A percentile compares a stretch with the other conserved stretches of the same genome.
Conservation (phyloP, 208 protist genomes). For the Phytomonas sp. region DNA sequence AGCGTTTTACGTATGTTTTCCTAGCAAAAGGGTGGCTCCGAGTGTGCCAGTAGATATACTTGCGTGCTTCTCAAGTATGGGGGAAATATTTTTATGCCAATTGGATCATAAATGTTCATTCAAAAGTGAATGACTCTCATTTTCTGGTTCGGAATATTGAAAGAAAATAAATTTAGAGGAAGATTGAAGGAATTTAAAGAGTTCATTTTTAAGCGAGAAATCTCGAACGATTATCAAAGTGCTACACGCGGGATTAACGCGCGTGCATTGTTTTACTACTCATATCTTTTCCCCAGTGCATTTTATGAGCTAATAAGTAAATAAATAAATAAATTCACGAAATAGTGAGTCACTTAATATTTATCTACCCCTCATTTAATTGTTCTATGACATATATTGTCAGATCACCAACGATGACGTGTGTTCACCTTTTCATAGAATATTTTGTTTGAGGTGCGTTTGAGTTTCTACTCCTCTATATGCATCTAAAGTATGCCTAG, state of each 20-base stretch:
- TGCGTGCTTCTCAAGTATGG: not conserved
- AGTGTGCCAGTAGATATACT: not conserved
- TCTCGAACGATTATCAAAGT: not conserved
- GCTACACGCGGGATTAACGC: not conserved
- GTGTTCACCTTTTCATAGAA: not conserved
- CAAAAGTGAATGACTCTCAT: not conserved
- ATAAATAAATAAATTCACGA: not conserved
- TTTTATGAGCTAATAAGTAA: not conserved
- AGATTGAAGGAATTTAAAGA: not conserved
- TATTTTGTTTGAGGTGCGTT: not conserved
- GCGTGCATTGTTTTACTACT: not conserved
- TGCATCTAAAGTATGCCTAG: not conserved
- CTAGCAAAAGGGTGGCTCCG: not conserved
- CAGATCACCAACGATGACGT: not conserved
- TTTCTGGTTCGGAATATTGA: not conserved
- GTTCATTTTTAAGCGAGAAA: not conserved
- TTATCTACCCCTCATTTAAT: not conserved
- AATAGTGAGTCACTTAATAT: not conserved
- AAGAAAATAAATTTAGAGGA: not conserved
- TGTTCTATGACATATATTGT: not conserved
- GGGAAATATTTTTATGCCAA: not conserved
- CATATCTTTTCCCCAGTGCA: not conserved
- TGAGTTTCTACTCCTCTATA: not conserved
- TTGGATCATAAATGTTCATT: not conserved
- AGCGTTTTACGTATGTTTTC: slow-evolving; percentile 9